Percentiles rank a stretch among this genome's conserved stretches.
phyloP scores from a whole-genome alignment of 768 basidiomycete genomes.

The Amanita phalloides region DNA sequence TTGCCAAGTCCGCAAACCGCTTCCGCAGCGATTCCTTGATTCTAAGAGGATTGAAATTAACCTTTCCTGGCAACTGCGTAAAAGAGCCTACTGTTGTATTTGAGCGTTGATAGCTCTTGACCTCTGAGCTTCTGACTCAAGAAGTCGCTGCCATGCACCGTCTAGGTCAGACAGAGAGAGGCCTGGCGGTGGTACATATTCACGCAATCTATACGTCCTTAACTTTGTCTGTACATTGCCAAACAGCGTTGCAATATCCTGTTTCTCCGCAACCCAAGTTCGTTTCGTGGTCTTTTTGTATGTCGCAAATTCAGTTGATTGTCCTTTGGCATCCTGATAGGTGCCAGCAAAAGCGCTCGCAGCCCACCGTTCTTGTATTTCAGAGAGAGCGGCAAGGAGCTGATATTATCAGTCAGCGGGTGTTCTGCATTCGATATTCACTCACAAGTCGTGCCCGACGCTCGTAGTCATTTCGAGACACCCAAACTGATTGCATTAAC shows the following conservation, averaged over 20 bases:
- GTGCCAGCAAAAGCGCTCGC: conserved; percentile 56
- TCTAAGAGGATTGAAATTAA: conserved; percentile 25
- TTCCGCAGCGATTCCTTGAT: conserved; percentile 76
- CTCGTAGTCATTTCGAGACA: conserved; percentile 86
- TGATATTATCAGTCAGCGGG: conserved; percentile 14
- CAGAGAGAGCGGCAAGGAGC: conserved; percentile 57
- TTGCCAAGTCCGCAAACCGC: conserved; percentile 68
- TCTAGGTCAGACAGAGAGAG: conserved; percentile 68
- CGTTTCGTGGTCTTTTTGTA: conserved; percentile 87
- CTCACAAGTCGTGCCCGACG: conserved; percentile 64
- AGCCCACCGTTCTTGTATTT: conserved; percentile 63
- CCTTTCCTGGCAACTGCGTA: not conserved
- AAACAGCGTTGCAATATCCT: conserved; percentile 80
- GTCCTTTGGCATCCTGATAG: conserved; percentile 73
- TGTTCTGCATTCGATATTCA: conserved; percentile 6
- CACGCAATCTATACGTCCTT: conserved; percentile 76
- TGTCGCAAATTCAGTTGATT: conserved; percentile 56
- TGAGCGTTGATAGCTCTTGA: conserved; percentile 81
- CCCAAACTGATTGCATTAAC: conserved; percentile 88
- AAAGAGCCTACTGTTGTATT: conserved; percentile 62
- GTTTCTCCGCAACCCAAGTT: conserved; percentile 81
- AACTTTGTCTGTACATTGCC: conserved; percentile 93
- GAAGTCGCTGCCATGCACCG: conserved; percentile 59
- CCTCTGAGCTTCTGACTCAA: conserved; percentile 64
- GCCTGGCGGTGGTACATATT: conserved; percentile 73